Evolutionary conservation across 306 rosid genomes (phyloP), one percentile per base, ranked within the genome.

Genomic region (Cucumis melo): DNA sequence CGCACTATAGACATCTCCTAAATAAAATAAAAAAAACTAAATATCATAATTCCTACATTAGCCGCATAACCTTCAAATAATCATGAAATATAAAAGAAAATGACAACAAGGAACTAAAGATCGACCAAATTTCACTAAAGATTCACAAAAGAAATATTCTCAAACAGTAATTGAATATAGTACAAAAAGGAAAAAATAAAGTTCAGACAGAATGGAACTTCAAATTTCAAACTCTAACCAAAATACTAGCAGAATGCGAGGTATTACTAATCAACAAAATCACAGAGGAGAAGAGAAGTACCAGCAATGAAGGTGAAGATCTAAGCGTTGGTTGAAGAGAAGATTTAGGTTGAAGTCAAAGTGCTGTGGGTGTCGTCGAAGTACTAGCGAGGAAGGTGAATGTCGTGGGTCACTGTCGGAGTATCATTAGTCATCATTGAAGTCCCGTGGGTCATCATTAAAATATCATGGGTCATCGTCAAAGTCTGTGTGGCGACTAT

Each of bases 281-380:
- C n/a, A n/a, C 20, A 71, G 57, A 21, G 11, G 36, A 70, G 77
- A 78, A 20, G 55, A 77, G 42, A 41, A 38, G 5, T 51, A 58
- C 60, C 36, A 78, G 6, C 17, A 68, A 73, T 8, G 41, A 79
- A 36, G 80, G 46, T 42, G 77, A 83, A 84, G 82, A 84, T 88
- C 87, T 78, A 81, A 89, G 88, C 95, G 80, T 1, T 9, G 70
- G 63, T 78, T 13, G 12, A 80, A 70, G 80, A 53, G 75, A 80
- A 50, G 20, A 78, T 53, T 41, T 2, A 12, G 55, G 39, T n/a
- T n/a, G n/a, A n/a, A n/a, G n/a, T n/a, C n/a, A n/a, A n/a, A n/a
- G n/a, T n/a, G n/a, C n/a, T n/a, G n/a, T n/a, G n/a, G n/a, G n/a
- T n/a, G n/a, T n/a, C n/a, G n/a, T n/a, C n/a, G n/a, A n/a, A n/a